phyloP scores from a whole-genome alignment of 768 basidiomycete species.

The Mycena vulgaris region DNA sequence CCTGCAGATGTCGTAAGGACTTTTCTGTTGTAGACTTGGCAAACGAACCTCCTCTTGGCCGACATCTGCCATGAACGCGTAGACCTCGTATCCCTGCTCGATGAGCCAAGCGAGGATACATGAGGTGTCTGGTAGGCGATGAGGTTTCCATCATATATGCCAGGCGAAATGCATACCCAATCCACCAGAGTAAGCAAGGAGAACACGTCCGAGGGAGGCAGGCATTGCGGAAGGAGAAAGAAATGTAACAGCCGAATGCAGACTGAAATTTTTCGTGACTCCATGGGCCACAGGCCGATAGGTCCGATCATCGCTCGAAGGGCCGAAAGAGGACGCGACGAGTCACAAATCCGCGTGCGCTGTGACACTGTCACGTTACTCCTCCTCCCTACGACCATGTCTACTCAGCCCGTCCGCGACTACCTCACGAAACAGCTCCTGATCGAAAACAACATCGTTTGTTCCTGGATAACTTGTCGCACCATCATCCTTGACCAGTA shows the following conservation, averaged over 20 bases:
- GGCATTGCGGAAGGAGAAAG: slow-evolving; percentile 55
- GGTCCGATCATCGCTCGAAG: too few species aligned
- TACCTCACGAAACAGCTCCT: slow-evolving; percentile 67
- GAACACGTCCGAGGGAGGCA: slow-evolving; percentile 82
- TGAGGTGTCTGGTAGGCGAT: slow-evolving; percentile 82
- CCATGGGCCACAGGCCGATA: too few species aligned
- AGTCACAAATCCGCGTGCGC: not conserved
- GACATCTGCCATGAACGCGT: slow-evolving; percentile 97
- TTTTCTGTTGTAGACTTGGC: not conserved
- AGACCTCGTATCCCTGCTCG: slow-evolving; percentile 97
- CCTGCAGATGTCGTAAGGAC: slow-evolving; percentile 61
- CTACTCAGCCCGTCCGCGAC: slow-evolving; percentile 59
- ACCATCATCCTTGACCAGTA: not conserved
- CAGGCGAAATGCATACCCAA: slow-evolving; percentile 75
- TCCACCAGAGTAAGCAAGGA: slow-evolving; percentile 98
- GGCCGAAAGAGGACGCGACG: too few species aligned
- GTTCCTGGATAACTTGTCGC: slow-evolving; percentile 27
- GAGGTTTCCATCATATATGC: not conserved
- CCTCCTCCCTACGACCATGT: slow-evolving; percentile 49
- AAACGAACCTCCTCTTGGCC: slow-evolving; percentile 86
- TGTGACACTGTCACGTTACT: slow-evolving; percentile 17
- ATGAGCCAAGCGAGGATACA: slow-evolving; percentile 99
- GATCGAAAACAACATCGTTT: slow-evolving; percentile 65
- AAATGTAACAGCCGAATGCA: not conserved
- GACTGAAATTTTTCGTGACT: not conserved